Evolutionary conservation across 208 protist species (phyloP).

Genomic region (Trypanosoma avium): DNA sequence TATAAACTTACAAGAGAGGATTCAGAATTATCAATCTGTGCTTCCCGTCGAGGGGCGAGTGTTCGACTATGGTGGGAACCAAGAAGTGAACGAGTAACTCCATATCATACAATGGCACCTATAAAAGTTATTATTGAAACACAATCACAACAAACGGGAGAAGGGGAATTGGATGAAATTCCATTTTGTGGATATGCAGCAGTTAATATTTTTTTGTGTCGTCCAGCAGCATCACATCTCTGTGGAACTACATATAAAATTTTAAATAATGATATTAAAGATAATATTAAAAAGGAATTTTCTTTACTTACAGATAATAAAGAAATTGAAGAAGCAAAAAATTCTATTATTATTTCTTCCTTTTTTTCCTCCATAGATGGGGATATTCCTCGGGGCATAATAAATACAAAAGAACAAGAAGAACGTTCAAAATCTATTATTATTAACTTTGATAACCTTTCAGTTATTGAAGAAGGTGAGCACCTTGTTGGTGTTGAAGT

Average conservation of each 20-base stretch:
- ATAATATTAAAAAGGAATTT: neutral
- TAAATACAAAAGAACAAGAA: too few species aligned
- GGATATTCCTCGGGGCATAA: too few species aligned
- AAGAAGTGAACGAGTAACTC: constrained; percentile 40
- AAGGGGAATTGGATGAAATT: neutral
- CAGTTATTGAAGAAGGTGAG: constrained; percentile 47
- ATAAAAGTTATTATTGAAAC: constrained; percentile 52
- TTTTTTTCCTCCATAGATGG: too few species aligned
- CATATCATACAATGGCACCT: constrained; percentile 38
- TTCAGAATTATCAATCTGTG: constrained; percentile 45
- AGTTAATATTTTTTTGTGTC: constrained; percentile 43
- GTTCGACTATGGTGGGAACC: constrained; percentile 67
- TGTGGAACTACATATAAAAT: constrained; percentile 26
- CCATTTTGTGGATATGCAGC: constrained; percentile 47
- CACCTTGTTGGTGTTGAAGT: constrained; percentile 69
- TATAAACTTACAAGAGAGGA: constrained; percentile 12
- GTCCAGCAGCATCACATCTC: constrained; percentile 42
- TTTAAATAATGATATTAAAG: constrained; percentile 15
- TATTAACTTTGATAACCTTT: constrained; percentile 41
- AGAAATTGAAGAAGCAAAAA: neutral
- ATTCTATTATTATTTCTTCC: neutral
- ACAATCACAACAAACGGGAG: neutral
- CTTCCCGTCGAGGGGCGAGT: constrained; percentile 35
- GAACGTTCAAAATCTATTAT: neutral
- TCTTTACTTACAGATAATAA: neutral